Base-by-base conservation (phyloP, 257 asterid genomes). In the Paulownia fortunei region DNA sequence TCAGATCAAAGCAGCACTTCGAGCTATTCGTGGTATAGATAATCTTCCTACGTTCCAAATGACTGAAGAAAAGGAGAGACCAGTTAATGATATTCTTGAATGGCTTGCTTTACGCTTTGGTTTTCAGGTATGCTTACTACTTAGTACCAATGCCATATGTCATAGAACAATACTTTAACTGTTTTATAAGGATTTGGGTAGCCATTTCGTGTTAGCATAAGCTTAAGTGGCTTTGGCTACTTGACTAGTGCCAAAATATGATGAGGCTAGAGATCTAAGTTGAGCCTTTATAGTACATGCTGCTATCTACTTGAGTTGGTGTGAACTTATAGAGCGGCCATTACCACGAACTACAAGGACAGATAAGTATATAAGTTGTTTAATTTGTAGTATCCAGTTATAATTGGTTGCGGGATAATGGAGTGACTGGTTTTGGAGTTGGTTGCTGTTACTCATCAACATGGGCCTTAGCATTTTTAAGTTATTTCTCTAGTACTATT, bases 71-170 rank as follows among this genome's bases (percentile, higher is more conserved):
- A 85, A 84, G 80, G 86, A 82, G 67, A 90, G 85, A 80, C 75
- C 84, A 51, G 91, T 84, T 12, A 88, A 79, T 49, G 99, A 96
- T 67, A 93, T 96, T 82, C 92, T 93, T 47, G 98, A 92, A 84
- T 96, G 99, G 99, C 98, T 96, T 79, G 86, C 95, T 85, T 74
- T 89, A 63, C 90, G 89, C 78, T 96, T 96, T 85, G 99, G 99
- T 51, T 96, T 96, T 80, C 99, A 96, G 99, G 99, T 94, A 69
- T 56, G 51, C 76, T 44, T 69, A 69, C 70, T 8, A 58, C 27
- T 44, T 46, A 24, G 69, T 54, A 24, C 24, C 54, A 39, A 54
- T 23, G 59, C 32, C 42, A 9, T 24, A 59, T 67, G 62, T 18
- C 42, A 56, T 30, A n/a, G 30, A 54, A 55, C 41, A 55, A 36